Conservation (phyloP, 2,329 filamentous ascomycete genomes). For the Stenocarpella maydis region DNA sequence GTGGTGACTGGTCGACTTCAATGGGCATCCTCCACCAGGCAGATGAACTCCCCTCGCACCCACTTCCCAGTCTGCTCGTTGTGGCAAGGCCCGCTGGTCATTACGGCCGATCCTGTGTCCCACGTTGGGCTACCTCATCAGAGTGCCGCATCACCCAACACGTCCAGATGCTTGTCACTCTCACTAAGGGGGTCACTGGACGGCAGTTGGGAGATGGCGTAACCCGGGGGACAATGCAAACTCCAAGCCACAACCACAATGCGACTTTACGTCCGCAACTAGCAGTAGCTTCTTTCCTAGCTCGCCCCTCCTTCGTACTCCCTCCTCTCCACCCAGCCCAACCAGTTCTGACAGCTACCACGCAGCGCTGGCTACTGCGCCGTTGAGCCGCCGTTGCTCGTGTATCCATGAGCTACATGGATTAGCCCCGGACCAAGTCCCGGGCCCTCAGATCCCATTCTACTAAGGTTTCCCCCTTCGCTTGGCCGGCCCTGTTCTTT, state of each 20-base stretch:
- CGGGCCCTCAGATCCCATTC: slow-evolving; percentile 6
- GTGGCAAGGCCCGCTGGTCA: slow-evolving; percentile 9
- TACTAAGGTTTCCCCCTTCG: not conserved
- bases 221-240: slow-evolving; percentile 23
- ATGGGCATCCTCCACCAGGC: not conserved
- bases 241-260: slow-evolving; percentile 29
- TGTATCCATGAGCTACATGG: slow-evolving; percentile 19
- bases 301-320: not conserved
- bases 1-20: not conserved
- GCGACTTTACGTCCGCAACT: slow-evolving; percentile 31
- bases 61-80: not conserved
- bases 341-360: slow-evolving; percentile 7
- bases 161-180: not conserved
- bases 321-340: slow-evolving; percentile 8
- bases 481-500: not conserved
- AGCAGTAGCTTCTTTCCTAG: slow-evolving; percentile 20
- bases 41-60: too few relatives aligned
- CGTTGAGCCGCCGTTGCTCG: slow-evolving; percentile 27
- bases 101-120: slow-evolving; percentile 27
- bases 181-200: slow-evolving; percentile 4
- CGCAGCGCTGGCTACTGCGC: slow-evolving; percentile 1
- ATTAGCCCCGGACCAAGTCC: slow-evolving; percentile 11
- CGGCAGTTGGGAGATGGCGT: slow-evolving; percentile 28
- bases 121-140: slow-evolving; percentile 28
- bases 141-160: not conserved